phyloP scores from a whole-genome alignment of 441 rosid genomes.

The Pelargonium fulgidum region DNA sequence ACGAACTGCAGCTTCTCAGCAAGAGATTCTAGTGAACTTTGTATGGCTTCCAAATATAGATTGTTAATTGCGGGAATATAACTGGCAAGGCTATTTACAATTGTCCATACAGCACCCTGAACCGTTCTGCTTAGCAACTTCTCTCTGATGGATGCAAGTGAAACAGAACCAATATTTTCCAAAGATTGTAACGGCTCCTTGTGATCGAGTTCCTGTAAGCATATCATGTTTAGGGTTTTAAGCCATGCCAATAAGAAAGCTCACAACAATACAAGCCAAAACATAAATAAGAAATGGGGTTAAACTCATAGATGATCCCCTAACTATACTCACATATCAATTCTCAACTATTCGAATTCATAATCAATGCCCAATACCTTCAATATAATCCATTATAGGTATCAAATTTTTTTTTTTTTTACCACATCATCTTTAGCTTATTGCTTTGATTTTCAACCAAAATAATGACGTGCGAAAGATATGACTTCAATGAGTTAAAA shows the following conservation, averaged over 20 bases:
- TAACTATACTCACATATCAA: no score
- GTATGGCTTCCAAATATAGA: slow-evolving; percentile 40
- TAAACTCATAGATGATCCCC: not conserved
- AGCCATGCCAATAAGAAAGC: slow-evolving; percentile 13
- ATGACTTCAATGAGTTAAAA: no score
- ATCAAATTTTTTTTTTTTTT: no score
- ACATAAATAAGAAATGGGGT: not conserved
- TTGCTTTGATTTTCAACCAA: no score
- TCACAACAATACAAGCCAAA: slow-evolving; percentile 6
- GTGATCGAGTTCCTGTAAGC: slow-evolving; percentile 63
- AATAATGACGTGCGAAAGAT: no score
- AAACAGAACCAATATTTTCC: slow-evolving; percentile 58
- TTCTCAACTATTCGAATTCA: no score
- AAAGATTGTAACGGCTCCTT: slow-evolving; percentile 45
- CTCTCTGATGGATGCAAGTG: slow-evolving; percentile 42
- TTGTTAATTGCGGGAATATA: slow-evolving; percentile 30
- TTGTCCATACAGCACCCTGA: slow-evolving; percentile 66
- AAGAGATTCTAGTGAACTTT: slow-evolving; percentile 45
- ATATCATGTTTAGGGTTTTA: slow-evolving; percentile 6
- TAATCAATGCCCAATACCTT: no score
- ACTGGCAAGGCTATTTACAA: slow-evolving; percentile 39
- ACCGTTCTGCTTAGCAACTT: slow-evolving; percentile 65
- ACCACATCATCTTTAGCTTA: no score
- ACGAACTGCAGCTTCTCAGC: slow-evolving; percentile 76
- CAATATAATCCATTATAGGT: no score